Evolutionary conservation across 2,329 filamentous ascomycete genomes (phyloP).

Genomic region (Diplodia scrobiculata): DNA sequence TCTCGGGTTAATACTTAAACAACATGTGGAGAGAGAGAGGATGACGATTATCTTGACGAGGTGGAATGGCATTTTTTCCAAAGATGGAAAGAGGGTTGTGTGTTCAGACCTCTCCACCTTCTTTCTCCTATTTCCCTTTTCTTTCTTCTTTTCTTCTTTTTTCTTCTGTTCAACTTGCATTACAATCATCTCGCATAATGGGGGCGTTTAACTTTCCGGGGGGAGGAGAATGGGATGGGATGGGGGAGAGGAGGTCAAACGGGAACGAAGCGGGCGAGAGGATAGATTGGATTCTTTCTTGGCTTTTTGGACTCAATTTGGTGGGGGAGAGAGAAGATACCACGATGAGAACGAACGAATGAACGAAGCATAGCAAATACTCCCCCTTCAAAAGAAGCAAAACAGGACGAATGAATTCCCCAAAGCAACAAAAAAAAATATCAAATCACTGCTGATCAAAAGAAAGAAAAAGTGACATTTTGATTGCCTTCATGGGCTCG

Average conservation of each 20-base stretch:
- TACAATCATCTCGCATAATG: conserved; percentile 11
- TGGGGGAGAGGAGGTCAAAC: background rate
- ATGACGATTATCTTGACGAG: background rate
- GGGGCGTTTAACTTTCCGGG: conserved; percentile 9
- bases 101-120: background rate
- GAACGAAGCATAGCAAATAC: background rate
- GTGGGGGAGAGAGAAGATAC: background rate
- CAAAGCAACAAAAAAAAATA: conserved; percentile 5
- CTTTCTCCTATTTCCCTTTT: background rate
- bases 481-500: background rate
- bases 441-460: background rate
- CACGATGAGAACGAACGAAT: background rate
- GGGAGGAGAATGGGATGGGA: no score
- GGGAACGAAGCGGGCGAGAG: background rate
- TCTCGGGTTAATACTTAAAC: conserved; percentile 5
- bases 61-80: background rate
- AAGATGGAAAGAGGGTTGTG: background rate
- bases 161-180: background rate
- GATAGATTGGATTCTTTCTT: background rate
- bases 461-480: no score
- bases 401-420: background rate
- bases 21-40: background rate
- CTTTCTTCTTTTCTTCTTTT: background rate
- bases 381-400: background rate
- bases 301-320: background rate